phyloP scores from a whole-genome alignment of 148 eudicot species.

The Cornus kousa region DNA sequence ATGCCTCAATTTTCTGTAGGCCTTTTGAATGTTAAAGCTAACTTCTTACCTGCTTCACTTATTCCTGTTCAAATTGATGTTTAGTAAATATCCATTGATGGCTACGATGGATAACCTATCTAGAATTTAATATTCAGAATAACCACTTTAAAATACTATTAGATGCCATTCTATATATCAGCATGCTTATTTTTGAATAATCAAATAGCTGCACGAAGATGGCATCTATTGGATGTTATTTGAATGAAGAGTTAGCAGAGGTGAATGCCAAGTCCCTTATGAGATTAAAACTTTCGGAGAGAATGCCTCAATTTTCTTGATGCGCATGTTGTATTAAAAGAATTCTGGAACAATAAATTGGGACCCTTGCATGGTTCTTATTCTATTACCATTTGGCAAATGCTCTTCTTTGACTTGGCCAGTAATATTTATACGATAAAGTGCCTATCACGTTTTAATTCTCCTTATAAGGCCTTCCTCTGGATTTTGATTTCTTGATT shows the following conservation, averaged over 20 bases:
- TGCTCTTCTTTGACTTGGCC: not conserved
- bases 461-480: not conserved
- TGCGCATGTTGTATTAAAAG: not conserved
- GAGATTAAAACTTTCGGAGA: not conserved
- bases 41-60: not conserved
- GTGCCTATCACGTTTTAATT: not conserved
- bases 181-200: not conserved
- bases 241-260: not conserved
- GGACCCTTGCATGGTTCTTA: not conserved
- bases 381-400: not conserved
- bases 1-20: not conserved
- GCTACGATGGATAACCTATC: not conserved
- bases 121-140: not conserved
- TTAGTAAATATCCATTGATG: not conserved
- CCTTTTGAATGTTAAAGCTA: too few species aligned
- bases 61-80: not conserved
- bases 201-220: not conserved
- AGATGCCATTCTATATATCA: too few species aligned
- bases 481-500: not conserved
- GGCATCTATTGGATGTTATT: not conserved
- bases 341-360: not conserved
- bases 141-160: not conserved
- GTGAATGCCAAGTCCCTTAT: not conserved
- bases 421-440: too few species aligned
- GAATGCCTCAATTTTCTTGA: not conserved